Conservation (phyloP, 805 yeast genomes). For the Pichia heedii region DNA sequence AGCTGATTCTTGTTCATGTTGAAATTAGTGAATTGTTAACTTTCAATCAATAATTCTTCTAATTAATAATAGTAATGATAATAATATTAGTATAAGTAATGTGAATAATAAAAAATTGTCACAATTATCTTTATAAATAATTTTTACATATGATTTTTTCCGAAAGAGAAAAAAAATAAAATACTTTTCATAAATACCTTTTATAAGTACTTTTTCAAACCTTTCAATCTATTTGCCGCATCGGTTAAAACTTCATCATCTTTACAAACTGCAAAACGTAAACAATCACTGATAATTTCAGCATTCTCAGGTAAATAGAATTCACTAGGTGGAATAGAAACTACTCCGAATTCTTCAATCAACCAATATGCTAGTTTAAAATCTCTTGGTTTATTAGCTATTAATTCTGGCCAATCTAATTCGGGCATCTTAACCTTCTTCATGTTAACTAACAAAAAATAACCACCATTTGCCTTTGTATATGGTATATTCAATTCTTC, state of each 20-base stretch:
- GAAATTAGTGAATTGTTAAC: conserved; percentile 29
- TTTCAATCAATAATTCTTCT: no score
- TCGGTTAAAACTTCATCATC: conserved; percentile 72
- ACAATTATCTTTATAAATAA: no score
- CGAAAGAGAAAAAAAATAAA: not conserved
- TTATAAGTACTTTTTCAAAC: conserved; percentile 54
- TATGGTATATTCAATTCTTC: conserved; percentile 86
- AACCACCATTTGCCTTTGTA: conserved; percentile 88
- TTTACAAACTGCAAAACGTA: conserved; percentile 95
- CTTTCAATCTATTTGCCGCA: conserved; percentile 69
- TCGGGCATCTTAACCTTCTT: conserved; percentile 71
- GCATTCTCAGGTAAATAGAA: conserved; percentile 59
- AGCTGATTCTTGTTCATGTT: not conserved
- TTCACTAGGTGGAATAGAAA: conserved; percentile 96
- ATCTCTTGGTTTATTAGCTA: conserved; percentile 66
- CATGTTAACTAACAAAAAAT: conserved; percentile 83
- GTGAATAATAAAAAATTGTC: no score
- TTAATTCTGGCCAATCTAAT: conserved; percentile 52
- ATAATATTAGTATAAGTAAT: not conserved
- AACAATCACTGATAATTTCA: conserved; percentile 35
- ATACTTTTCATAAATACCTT: not conserved
- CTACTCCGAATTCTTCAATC: conserved; percentile 86
- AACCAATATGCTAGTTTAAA: conserved; percentile 89
- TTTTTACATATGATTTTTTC: no score
- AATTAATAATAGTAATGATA: no score